Evolutionary conservation across 2,329 filamentous ascomycete genomes (phyloP).

Genomic region (Graphilbum fragrans): DNA sequence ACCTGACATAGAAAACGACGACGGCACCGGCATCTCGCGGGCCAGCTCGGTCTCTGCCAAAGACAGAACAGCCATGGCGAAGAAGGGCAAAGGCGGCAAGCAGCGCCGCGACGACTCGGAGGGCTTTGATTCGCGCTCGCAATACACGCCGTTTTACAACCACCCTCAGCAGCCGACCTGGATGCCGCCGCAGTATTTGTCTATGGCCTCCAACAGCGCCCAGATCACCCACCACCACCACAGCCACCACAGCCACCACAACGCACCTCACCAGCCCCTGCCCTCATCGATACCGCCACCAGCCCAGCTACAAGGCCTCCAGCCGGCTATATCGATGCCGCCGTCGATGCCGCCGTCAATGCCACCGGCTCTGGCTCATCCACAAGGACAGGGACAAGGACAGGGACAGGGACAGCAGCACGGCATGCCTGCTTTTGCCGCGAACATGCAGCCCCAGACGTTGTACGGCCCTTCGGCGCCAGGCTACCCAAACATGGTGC

Average conservation of each 20-base stretch:
- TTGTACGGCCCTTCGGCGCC: constrained; percentile 31
- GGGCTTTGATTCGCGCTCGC: constrained; percentile 52
- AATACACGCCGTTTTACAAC: constrained; percentile 58
- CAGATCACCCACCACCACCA: constrained; percentile 22
- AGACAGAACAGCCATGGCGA: constrained; percentile 60
- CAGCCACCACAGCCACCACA: constrained; percentile 12
- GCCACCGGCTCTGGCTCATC: no score
- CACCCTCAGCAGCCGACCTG: constrained; percentile 42
- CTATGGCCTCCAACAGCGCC: constrained; percentile 18
- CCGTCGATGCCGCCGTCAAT: not conserved
- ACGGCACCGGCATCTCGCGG: constrained; percentile 66
- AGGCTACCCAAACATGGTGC: constrained; percentile 29
- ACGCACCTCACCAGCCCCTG: no score
- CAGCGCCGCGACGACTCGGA: constrained; percentile 53
- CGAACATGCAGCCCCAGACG: constrained; percentile 32
- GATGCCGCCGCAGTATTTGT: constrained; percentile 42
- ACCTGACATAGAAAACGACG: constrained; percentile 44
- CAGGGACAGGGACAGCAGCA: not conserved
- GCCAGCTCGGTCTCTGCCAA: constrained; percentile 79
- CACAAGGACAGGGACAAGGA: no score
- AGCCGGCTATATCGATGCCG: constrained; percentile 1
- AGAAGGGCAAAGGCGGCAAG: constrained; percentile 54
- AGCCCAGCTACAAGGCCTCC: no score
- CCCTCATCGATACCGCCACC: constrained; percentile 1
- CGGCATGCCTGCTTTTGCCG: constrained; percentile 16